phyloP scores from a whole-genome alignment of 192 early-diverging fungal species.

The Umbelopsis vinacea region DNA sequence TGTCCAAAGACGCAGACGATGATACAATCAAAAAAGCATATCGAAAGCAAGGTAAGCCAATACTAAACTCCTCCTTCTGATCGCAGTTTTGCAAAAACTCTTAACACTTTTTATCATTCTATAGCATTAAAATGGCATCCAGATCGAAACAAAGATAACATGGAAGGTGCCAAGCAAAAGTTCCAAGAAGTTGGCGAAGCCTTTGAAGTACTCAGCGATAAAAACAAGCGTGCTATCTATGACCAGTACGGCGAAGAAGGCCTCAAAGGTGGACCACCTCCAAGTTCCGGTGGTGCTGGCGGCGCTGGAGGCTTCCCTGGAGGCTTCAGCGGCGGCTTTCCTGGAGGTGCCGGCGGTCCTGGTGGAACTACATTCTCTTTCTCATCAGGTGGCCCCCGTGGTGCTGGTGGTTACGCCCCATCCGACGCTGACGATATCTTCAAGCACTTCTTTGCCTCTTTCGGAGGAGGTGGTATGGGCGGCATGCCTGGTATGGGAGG shows the following conservation, averaged over 20 bases:
- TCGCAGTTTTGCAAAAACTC: not conserved
- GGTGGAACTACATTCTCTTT: slow-evolving; percentile 75
- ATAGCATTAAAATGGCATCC: slow-evolving; percentile 83
- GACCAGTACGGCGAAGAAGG: slow-evolving; percentile 97
- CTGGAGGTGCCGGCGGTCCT: slow-evolving; percentile 49
- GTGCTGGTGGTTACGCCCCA: slow-evolving; percentile 75
- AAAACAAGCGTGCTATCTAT: slow-evolving; percentile 92
- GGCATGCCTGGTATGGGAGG: slow-evolving; percentile 37
- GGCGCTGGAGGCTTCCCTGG: slow-evolving; percentile 62
- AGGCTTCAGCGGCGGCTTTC: slow-evolving; percentile 58
- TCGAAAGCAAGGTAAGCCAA: slow-evolving; percentile 54
- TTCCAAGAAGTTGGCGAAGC: slow-evolving; percentile 99
- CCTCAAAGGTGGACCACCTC: slow-evolving; percentile 76
- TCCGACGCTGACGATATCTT: slow-evolving; percentile 92
- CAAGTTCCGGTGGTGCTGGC: slow-evolving; percentile 50
- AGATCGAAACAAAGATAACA: slow-evolving; percentile 67
- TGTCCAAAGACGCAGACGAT: slow-evolving; percentile 77
- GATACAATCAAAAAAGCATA: slow-evolving; percentile 83
- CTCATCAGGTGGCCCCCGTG: slow-evolving; percentile 52
- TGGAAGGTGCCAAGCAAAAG: slow-evolving; percentile 71
- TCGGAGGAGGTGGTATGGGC: slow-evolving; percentile 55
- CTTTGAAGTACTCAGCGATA: slow-evolving; percentile 94
- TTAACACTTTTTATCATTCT: slow-evolving; percentile 4
- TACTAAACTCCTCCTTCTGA: not conserved
- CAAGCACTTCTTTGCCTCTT: slow-evolving; percentile 78